phyloP scores from a whole-genome alignment of 75 land plant genomes.

The Chamaecyparis obtusa region DNA sequence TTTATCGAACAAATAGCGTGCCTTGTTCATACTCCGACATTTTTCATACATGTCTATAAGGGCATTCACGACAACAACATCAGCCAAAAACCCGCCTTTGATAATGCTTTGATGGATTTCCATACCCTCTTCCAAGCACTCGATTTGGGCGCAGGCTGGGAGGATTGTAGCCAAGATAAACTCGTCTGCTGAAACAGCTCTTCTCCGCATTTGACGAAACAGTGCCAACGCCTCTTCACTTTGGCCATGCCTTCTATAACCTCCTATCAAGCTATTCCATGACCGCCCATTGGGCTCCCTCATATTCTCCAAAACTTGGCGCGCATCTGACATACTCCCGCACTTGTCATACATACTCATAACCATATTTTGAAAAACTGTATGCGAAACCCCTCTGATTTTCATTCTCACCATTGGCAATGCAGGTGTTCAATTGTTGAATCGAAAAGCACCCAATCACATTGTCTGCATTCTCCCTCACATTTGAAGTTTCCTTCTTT shows the following conservation, averaged over 20 bases:
- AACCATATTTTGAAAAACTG: too few species aligned
- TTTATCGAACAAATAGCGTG: slow-evolving; percentile 34
- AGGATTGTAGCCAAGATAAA: not conserved
- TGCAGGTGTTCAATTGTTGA: too few species aligned
- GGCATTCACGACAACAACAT: not conserved
- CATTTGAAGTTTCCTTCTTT: too few species aligned
- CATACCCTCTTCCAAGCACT: not conserved
- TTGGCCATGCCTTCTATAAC: not conserved
- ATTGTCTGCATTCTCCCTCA: too few species aligned
- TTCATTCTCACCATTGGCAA: too few species aligned
- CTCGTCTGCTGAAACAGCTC: not conserved
- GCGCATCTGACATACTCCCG: slow-evolving; percentile 44
- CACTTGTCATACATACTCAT: slow-evolving; percentile 49
- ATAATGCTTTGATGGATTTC: not conserved
- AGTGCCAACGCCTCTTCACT: not conserved
- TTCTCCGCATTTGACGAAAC: not conserved
- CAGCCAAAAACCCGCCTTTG: not conserved
- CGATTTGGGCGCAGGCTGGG: not conserved
- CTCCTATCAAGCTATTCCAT: not conserved
- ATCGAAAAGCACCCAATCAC: too few species aligned
- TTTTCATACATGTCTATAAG: slow-evolving; percentile 34
- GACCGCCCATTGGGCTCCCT: slow-evolving; percentile 28
- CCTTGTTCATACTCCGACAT: slow-evolving; percentile 38
- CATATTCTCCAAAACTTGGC: slow-evolving; percentile 35
- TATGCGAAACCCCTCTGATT: too few species aligned